Base-by-base conservation (phyloP, 1,284 basidiomycete genomes). In the Moesziomyces sp. region DNA sequence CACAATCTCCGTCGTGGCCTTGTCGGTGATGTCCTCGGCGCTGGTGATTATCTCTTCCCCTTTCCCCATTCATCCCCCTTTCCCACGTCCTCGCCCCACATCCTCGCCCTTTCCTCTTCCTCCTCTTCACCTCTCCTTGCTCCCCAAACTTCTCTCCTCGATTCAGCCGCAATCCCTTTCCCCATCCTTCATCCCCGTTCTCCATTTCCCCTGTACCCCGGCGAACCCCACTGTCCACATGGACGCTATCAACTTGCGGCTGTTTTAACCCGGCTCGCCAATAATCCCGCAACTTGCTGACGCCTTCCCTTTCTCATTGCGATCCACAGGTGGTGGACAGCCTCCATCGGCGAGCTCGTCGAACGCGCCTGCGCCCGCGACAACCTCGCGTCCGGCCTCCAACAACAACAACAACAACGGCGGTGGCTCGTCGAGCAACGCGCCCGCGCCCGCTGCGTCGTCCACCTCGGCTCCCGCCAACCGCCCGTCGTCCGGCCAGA, bases 41-140 rank as follows among this genome's bases (percentile, higher is more conserved):
- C 68, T 66, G 68, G 69, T 72, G 59, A 72, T 54, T 72, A 72
- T 72, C 62, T 46, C 53, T 52, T n/a, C 46, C 26, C 47, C 48
- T 24, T 30, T 16, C 43, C 21, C 38, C 10, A 40, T 33, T 24
- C 19, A 35, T 16, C 30, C 49, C 38, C 44, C 3, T 35, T 19
- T 51, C 8, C 26, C 33, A 28, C 48, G 35, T 3, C 42, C 21
- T 21, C 21, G 21, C 21, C 23, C 43, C 30, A 24, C 13, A 30
- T 40, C n/a, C 21, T 38, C 24, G 16, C 19, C 46, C n/a, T 33
- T 21, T 3, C 14, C n/a, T 11, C 11, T 51, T 18, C 43, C 23
- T 38, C 46, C 19, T 26, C 49, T 38, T 16, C 38, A 38, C 40
- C 19, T 33, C 23, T n/a, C 45, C 26, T 18, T 18, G 23, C 48